phyloP scores from a whole-genome alignment of 2,329 filamentous ascomycete species.

The Ramichloridium luteum region DNA sequence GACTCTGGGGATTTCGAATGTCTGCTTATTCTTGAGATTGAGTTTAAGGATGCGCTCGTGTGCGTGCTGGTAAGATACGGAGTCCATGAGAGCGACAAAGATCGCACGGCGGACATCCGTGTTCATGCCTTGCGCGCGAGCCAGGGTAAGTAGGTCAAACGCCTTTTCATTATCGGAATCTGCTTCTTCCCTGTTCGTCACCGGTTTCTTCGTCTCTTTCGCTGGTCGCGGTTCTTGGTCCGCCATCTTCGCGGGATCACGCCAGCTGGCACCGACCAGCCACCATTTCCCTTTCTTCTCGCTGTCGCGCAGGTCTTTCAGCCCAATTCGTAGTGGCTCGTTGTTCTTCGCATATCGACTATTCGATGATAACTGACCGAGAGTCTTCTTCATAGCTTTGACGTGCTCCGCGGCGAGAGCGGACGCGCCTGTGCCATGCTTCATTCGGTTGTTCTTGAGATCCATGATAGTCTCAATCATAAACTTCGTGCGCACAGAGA shows the following conservation, averaged over 20 bases:
- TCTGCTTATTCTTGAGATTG: conserved; percentile 71
- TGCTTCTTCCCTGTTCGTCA: conserved; percentile 31
- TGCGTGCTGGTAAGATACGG: conserved; percentile 72
- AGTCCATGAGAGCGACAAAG: conserved; percentile 81
- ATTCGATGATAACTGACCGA: conserved; percentile 51
- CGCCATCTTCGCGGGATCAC: conserved; percentile 26
- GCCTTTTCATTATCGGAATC: conserved; percentile 13
- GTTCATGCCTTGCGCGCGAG: conserved; percentile 71
- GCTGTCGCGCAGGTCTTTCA: conserved; percentile 69
- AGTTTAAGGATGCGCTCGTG: conserved; percentile 69
- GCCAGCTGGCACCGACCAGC: conserved; percentile 93
- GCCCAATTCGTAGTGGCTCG: conserved; percentile 69
- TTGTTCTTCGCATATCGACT: conserved; percentile 52
- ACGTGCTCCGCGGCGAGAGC: conserved; percentile 69
- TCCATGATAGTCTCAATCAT: conserved; percentile 97
- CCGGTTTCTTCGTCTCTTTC: conserved; percentile 14
- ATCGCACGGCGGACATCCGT: conserved; percentile 81
- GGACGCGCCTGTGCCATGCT: conserved; percentile 58
- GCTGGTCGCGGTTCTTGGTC: conserved; percentile 9
- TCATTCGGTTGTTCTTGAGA: conserved; percentile 86
- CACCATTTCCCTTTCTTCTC: conserved; percentile 95
- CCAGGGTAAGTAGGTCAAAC: conserved; percentile 60
- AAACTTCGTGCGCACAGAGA: conserved; percentile 84
- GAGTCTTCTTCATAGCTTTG: conserved; percentile 74
- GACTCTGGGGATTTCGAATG: conserved; percentile 76